Evolutionary conservation across 2,329 filamentous ascomycete genomes (phyloP), one percentile per base, ranked within the genome.

Genomic region (Polytolypa hystricis): DNA sequence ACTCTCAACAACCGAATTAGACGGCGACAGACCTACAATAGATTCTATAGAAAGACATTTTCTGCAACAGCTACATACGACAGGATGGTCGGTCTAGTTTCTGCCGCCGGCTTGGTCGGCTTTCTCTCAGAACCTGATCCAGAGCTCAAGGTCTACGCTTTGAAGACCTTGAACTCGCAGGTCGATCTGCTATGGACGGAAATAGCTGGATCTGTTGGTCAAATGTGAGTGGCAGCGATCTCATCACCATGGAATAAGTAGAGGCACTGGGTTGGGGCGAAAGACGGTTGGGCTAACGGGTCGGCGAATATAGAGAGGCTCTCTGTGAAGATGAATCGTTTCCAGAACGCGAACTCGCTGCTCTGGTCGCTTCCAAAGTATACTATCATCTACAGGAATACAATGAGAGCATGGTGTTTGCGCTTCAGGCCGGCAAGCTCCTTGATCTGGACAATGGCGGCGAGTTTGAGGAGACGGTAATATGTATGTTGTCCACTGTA

Each of bases 341-440:
- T 55, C 83, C 87, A 33, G 83, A 98, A 61, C 84, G 89, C 54
- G 84, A 91, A 60, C 79, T 98, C 39, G 91, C 91, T 38, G 91
- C 91, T 37, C 73, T 98, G 33, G 86, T 98, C 37, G 82, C 93
- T 29, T 83, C 91, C 50, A 98, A 98, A 72, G 86, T 96, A 49
- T 98, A 96, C 69, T 98, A 96, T 58, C 91, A 98, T 58, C 78
- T 98, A 36, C 86, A 95, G 65, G 91, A 91, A 60, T 98, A 98
- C 69, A 91, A 95, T 58, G 91, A 98, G 68, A 95, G 89, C 64
- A 96, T 98, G 89, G 83, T 84, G 35, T 96, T 98, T 62, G 91
- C 91, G 45, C 76, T 98, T 30, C 87, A 86, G 41, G 87, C 91
- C 16, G 91, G 91, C 42, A 84, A 95, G 57, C 78, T 94, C 33